Base-by-base conservation (phyloP, 2,329 filamentous ascomycete genomes). In the Elsinoe batatas region DNA sequence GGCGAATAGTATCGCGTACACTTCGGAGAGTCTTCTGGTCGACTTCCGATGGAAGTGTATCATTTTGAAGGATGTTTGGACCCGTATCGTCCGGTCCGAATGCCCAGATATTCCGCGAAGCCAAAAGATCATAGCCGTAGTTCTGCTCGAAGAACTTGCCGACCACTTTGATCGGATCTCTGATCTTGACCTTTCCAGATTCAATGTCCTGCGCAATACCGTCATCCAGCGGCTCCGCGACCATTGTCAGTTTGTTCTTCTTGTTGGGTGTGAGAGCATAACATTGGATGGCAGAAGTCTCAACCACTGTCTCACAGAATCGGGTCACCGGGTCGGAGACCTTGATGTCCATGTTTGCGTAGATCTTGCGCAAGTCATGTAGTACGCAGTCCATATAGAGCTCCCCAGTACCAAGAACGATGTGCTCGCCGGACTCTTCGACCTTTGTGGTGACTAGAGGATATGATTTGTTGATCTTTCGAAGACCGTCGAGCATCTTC, bases 341-440 rank as follows among this genome's bases (percentile, higher is more conserved):
- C 73, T 97, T 97, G 73, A 98, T 87, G 69, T 98, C 93, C 93
- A 98, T 98, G 65, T 97, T 91, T 12, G 93, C 91, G 67, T 96
- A 98, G n/a, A 97, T 72, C 38, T 84, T 82, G 54, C 93, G 86
- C 46, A 98, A 78, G 67, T 98, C 93, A 69, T 98, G 93, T 44
- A 98, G 78, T 3, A 98, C 91, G 65, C 93, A 98, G 69, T 98
- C 93, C 91, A 98, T 97, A 74, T 98, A 98, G n/a, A 98, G 77
- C 70, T 98, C 93, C 58, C 93, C 93, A 0, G 93, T 98, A 20
- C 93, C 93, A 3, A 98, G 80, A 46, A 98, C 79, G 61, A 98
- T 85, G 67, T 98, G 93, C 71, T 98, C 93, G 51, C 93, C 93
- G 1, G 90, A 96, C 72, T 98, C 93, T 69, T 98, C 93, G 3